Conservation (phyloP, 2,329 filamentous ascomycete genomes). For the Ilyonectria robusta region DNA sequence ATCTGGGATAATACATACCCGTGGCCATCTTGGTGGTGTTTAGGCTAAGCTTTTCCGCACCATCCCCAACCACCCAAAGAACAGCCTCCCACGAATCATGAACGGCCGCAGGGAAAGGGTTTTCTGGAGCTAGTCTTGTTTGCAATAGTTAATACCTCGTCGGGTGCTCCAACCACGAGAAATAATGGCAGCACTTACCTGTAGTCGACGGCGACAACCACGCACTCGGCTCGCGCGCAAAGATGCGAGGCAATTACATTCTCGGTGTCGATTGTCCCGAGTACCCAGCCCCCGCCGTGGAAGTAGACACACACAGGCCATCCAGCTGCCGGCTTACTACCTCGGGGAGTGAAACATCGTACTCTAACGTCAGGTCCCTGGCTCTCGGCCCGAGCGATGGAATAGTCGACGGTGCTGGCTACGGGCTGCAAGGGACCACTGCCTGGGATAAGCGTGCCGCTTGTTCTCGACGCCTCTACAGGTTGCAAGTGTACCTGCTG, state of each 20-base stretch:
- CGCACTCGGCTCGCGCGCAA: slow-evolving; percentile 63
- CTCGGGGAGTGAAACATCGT: slow-evolving; percentile 66
- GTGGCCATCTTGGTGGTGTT: slow-evolving; percentile 51
- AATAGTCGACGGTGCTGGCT: slow-evolving; percentile 60
- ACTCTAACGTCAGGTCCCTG: slow-evolving; percentile 63
- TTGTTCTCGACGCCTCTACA: slow-evolving; percentile 64
- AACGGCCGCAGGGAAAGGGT: slow-evolving; percentile 69
- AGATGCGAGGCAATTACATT: slow-evolving; percentile 45
- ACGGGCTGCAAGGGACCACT: slow-evolving; percentile 64
- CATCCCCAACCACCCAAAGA: slow-evolving; percentile 58
- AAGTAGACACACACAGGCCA: slow-evolving; percentile 71
- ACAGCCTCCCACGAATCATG: slow-evolving; percentile 70
- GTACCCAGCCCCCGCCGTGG: slow-evolving; percentile 61
- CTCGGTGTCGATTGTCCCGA: slow-evolving; percentile 14
- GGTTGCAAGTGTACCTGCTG: slow-evolving; percentile 70
- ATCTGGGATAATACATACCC: slow-evolving; percentile 4
- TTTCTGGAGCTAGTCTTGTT: slow-evolving; percentile 66
- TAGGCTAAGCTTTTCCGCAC: slow-evolving; percentile 52
- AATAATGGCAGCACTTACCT: slow-evolving; percentile 52
- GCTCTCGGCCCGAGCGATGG: slow-evolving; percentile 59
- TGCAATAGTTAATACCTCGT: not conserved
- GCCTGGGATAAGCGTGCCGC: slow-evolving; percentile 67
- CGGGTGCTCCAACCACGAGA: slow-evolving; percentile 19
- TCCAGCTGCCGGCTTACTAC: slow-evolving; percentile 58
- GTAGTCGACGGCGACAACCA: slow-evolving; percentile 70